Evolutionary conservation across 257 asterid genomes (phyloP), one percentile per base, ranked within the genome.

Genomic region (Jaltomata sinuosa): DNA sequence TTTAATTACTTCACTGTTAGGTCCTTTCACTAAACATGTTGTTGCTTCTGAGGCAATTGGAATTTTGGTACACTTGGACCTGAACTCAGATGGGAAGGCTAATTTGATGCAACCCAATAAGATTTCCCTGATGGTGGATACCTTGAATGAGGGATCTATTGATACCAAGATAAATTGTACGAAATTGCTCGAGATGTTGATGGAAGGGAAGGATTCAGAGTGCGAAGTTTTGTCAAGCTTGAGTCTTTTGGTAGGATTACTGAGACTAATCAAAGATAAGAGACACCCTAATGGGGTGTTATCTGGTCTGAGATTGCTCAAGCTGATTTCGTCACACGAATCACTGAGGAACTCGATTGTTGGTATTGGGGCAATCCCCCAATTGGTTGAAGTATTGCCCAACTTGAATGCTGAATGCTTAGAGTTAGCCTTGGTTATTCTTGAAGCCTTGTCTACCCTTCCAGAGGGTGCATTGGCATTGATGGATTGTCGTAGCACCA

Each of bases 81-180:
- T 94, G 27, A 89, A 85, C 74, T 86, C 86, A 8, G 94, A 89
- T 29, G 89, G 91, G 0, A 93, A 90, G 87, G 81, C 78, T 40
- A 88, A 86, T 71, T 85, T 94, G 89, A 88, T 91, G 91, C 96
- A 94, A 65, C 97, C 97, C 2, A 90, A 92, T 2, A 94, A 87
- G 87, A 85, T 94, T 55, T 94, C 97, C 0, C 80, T 94, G 1
- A 85, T 94, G 78, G 94, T 93, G 5, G 98, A 94, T 84, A 87
- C 92, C 29, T 82, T 94, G 87, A 93, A 94, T n/a, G 98, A 92
- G 57, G 98, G 97, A 6, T 92, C 94, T 5, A 81, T 90, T 69
- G 97, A 94, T 76, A 92, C 97, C 12, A 94, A 92, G 87, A 87
- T 93, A 77, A 93, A 92, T 68, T 94, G 96, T 84, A 92, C 91